Conservation (phyloP, 1,139 yeast species). For the Pneumocystis canis region DNA sequence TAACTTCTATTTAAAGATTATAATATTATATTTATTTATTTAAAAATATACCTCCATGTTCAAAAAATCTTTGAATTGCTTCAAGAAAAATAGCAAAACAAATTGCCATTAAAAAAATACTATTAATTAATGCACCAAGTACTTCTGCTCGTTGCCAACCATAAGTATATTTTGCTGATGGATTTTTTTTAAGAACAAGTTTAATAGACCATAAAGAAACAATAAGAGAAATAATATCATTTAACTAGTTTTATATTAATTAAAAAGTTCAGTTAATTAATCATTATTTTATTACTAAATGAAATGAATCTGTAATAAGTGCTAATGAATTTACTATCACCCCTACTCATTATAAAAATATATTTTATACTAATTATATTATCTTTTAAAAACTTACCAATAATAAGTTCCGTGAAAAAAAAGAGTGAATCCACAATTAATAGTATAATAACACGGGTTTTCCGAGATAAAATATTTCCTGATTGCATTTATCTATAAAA, state of each 20-base stretch:
- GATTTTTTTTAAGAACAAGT: neutral
- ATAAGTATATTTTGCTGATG: constrained; percentile 70
- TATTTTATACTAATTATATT: neutral
- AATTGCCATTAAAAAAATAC: constrained; percentile 79
- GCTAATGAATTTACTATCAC: constrained; percentile 87
- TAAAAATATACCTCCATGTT: constrained; percentile 54
- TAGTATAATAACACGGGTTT: constrained; percentile 69
- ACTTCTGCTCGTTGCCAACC: constrained; percentile 83
- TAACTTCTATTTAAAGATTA: constrained; percentile 28
- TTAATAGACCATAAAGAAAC: constrained; percentile 95
- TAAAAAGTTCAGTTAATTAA: neutral
- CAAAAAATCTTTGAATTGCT: constrained; percentile 76
- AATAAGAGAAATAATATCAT: constrained; percentile 75
- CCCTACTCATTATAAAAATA: constrained; percentile 16
- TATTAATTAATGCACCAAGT: constrained; percentile 79
- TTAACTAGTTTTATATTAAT: constrained; percentile 29
- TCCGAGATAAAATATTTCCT: constrained; percentile 18
- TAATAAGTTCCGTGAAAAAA: constrained; percentile 69
- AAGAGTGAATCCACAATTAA: constrained; percentile 65
- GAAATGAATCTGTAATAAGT: constrained; percentile 88
- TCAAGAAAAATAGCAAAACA: constrained; percentile 87
- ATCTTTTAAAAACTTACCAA: constrained; percentile 28
- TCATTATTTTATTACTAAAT: constrained; percentile 38
- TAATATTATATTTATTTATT: too few species aligned
- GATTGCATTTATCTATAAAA: neutral